Evolutionary conservation across 176 grass and related monocot species (phyloP).

Genomic region (Juncus effusus): DNA sequence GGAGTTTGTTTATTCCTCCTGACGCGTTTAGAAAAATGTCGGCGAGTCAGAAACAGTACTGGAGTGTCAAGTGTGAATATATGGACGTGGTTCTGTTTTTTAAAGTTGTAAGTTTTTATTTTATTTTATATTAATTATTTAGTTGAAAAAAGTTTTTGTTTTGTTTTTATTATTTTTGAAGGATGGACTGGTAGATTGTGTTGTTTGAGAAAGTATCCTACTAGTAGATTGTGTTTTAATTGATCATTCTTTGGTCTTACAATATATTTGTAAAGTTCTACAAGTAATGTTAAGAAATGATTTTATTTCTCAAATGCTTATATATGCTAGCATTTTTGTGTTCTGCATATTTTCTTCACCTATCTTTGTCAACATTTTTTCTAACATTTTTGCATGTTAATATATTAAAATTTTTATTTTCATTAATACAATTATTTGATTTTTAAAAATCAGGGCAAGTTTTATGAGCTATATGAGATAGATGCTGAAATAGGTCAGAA

Average conservation of each 20-base stretch:
- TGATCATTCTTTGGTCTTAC: neutral
- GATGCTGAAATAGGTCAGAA: slow-evolving; percentile 92
- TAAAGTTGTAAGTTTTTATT: slow-evolving; percentile 69
- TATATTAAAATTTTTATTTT: neutral
- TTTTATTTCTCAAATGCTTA: neutral
- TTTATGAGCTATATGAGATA: slow-evolving; percentile 94
- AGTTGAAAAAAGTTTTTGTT: neutral
- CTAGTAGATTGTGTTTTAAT: slow-evolving; percentile 10
- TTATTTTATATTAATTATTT: slow-evolving; percentile 8
- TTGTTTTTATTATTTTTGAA: too few species aligned
- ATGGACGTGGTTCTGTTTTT: slow-evolving; percentile 96
- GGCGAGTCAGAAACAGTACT: slow-evolving; percentile 94
- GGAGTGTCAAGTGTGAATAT: slow-evolving; percentile 84
- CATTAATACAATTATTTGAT: neutral
- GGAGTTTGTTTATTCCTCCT: slow-evolving; percentile 80
- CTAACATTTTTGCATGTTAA: neutral
- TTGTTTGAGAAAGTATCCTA: slow-evolving; percentile 17
- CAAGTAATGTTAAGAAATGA: too few species aligned
- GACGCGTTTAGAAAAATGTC: slow-evolving; percentile 88
- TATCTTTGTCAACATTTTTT: neutral
- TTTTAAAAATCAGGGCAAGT: slow-evolving; percentile 64
- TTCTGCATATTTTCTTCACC: neutral
- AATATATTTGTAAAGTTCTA: too few species aligned
- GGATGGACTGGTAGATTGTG: too few species aligned
- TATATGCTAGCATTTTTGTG: neutral